Evolutionary conservation across 2,329 filamentous ascomycete species (phyloP), one percentile per base, ranked within the genome.

Genomic region (Incumbomyces delicatus): DNA sequence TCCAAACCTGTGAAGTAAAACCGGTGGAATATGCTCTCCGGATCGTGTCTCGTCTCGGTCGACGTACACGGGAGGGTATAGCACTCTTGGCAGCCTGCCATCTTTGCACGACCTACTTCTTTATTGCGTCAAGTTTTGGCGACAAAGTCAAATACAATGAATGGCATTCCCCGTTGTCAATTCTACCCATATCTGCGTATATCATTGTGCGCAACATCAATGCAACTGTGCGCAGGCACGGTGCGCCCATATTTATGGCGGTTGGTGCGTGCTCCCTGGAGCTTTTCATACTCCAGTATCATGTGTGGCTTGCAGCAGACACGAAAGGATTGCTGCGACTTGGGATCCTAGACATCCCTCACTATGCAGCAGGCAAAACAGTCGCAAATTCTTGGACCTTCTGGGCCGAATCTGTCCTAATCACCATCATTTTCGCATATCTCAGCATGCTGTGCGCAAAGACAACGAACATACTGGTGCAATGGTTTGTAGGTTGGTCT

Each of bases 251-350:
- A 1, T 77, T 77, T 22, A 71, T 74, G 0, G 75, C 69, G 64
- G 60, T 83, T 2, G 78, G 80, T 1, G 65, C 66, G 5, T 73
- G 71, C 48, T 76, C 76, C 0, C 68, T 80, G 1, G 79, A 82
- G 60, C 73, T 76, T 1, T 80, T 76, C 52, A 66, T 78, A 5
- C 63, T 83, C 32, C 76, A 81, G 53, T 74, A 74, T 57, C 80
- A 83, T 58, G 67, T 80, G 44, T 79, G 76, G 71, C 69, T 82
- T 7, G 76, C 76, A 1, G 75, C 71, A 2, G 76, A 82, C 54
- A 73, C 74, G 2, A 72, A 69, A 29, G 75, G 73, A 0, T 53
- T 75, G 3, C 66, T 82, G 6, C 66, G 44, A 51, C 56, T 55
- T 55, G 68, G 48, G 44, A 59, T 54, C 6, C 22, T 49, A 18